A percentile compares a stretch with the other conserved stretches of the same genome.
phyloP scores from a whole-genome alignment of 2,329 filamentous ascomycete species.

The Cladosporium austrohemisphaericum region DNA sequence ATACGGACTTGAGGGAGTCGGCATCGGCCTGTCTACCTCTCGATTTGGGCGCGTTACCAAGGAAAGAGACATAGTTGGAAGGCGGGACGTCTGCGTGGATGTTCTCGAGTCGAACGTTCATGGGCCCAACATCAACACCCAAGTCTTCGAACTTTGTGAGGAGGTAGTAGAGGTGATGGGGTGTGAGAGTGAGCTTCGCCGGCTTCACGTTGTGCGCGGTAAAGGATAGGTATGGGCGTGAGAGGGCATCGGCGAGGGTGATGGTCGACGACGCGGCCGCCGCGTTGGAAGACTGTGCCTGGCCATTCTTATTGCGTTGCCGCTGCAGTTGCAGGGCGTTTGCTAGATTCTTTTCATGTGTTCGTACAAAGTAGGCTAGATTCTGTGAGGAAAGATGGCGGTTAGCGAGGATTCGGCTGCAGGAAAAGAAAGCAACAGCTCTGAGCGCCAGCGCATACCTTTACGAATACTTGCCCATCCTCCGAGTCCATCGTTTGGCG shows the following conservation, averaged over 20 bases:
- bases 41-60: conserved; percentile 76
- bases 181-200: conserved; percentile 85
- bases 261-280: conserved; percentile 67
- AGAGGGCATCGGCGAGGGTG: conserved; percentile 75
- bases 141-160: conserved; percentile 93
- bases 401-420: neutral
- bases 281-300: conserved; percentile 46
- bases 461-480: conserved; percentile 86
- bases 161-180: conserved; percentile 95
- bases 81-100: conserved; percentile 82
- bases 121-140: conserved; percentile 83
- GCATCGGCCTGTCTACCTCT: conserved; percentile 76
- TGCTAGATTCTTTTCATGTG: conserved; percentile 93
- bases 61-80: conserved; percentile 92
- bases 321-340: conserved; percentile 88
- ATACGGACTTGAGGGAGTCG: conserved; percentile 90
- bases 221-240: conserved; percentile 75
- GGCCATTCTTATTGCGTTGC: conserved; percentile 62
- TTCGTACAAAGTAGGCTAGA: conserved; percentile 91
- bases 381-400: conserved; percentile 55
- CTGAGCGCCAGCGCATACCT: conserved; percentile 52
- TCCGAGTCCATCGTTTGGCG: conserved; percentile 68
- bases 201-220: conserved; percentile 82
- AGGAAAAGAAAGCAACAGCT: neutral
- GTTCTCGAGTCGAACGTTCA: conserved; percentile 94